Conservation (phyloP, 1,284 basidiomycete species). For the Apiotrichum sp. region DNA sequence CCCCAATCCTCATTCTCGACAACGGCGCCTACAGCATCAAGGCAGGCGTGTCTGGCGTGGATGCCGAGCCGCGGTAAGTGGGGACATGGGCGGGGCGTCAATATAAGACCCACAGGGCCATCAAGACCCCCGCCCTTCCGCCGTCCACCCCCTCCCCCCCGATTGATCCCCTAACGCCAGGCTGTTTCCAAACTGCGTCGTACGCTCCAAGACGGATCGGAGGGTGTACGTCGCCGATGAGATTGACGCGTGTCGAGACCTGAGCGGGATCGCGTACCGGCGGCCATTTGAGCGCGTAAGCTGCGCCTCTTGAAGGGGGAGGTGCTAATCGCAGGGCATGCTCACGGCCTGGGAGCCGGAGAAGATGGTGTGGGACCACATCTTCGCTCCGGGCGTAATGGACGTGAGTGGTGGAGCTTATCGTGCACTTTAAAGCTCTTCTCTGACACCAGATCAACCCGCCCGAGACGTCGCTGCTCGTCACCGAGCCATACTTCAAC, state of each 20-base stretch:
- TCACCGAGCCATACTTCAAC: constrained; percentile 92
- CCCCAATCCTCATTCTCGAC: constrained; percentile 63
- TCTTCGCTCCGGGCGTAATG: constrained; percentile 65
- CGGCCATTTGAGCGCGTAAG: constrained; percentile 76
- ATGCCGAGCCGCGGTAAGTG: constrained; percentile 39
- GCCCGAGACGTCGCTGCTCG: constrained; percentile 62
- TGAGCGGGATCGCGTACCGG: constrained; percentile 69
- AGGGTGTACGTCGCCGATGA: constrained; percentile 75
- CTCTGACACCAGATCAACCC: constrained; percentile 58
- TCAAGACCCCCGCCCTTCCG: neutral
- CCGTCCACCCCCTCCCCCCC: too few relatives aligned
- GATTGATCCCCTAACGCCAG: constrained; percentile 45
- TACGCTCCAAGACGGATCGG: constrained; percentile 72
- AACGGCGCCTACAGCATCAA: constrained; percentile 81
- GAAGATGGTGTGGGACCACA: constrained; percentile 80
- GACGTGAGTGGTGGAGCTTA: constrained; percentile 52
- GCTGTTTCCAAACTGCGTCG: constrained; percentile 68
- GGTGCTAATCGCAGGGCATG: constrained; percentile 59
- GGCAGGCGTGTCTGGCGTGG: constrained; percentile 53
- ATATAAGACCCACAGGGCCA: neutral
- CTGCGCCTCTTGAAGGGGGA: neutral
- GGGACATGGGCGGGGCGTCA: too few relatives aligned
- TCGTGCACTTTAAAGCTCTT: neutral
- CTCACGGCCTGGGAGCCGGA: constrained; percentile 87
- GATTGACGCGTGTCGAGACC: constrained; percentile 65